Base-by-base conservation (phyloP, 768 basidiomycete genomes). In the Suillus occidentalis region DNA sequence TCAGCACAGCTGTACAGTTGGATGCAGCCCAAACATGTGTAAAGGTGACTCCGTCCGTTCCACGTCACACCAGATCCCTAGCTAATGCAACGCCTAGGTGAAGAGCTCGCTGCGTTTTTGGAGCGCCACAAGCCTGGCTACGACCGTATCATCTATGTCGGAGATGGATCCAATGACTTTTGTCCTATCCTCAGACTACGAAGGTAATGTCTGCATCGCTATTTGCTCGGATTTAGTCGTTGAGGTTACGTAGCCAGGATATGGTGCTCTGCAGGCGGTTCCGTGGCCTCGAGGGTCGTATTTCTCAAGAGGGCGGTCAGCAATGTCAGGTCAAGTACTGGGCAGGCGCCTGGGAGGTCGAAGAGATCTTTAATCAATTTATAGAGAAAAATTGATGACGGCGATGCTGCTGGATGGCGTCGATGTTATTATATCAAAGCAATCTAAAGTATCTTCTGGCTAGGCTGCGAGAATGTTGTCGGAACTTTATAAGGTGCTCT, bases 1-100 rank as follows among this genome's bases (percentile, higher is more conserved):
- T 2, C 94, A 94, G 65, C 97, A 99, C 75, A 73, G 72, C 8
- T 99, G 97, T 78, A 81, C 80, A 52, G 84, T 97, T 60, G 97
- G 97, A 7, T 99, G 97, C 80, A 89, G 89, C 63, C 86, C 89
- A 16, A 99, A 99, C 81, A 97, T 99, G 96, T 99, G 97, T 83
- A 99, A 99, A 82, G 94, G 94, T 64, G 22, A 18, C 25, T n/a
- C 28, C 37, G 56, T 6, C 16, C 18, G 20, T 28, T 50, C 14
- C 7, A 28, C 47, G 13, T 42, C 62, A n/a, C 36, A 14, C 6
- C 13, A 49, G 60, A 60, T 39, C 63, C 45, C 47, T 63, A 25
- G 39, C 39, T 14, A 47, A 60, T 7, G n/a, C 45, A 58, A 9
- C 8, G 28, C 7, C 4, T 69, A 95, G 96, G 97, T n/a, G 90